Conservation (phyloP, 495 filamentous ascomycete genomes). For the Cairneyella variabilis region DNA sequence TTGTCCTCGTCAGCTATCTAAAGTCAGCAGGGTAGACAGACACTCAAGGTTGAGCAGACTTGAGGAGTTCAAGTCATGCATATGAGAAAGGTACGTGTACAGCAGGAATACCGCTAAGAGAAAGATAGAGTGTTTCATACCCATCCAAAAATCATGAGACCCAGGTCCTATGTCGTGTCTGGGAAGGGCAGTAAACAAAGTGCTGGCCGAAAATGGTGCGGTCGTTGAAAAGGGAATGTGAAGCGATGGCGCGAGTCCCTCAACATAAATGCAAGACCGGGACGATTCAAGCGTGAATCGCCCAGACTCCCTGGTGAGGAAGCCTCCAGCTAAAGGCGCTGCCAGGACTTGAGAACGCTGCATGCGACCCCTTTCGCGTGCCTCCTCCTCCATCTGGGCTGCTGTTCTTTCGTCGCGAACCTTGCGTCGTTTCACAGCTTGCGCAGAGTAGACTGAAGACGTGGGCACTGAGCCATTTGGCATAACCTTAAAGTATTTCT, state of each 20-base stretch:
- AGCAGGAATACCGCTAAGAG: too few relatives aligned
- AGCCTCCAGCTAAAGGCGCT: conserved; percentile 15
- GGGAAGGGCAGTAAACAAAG: too few relatives aligned
- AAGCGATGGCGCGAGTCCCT: conserved; percentile 9
- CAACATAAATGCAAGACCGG: conserved; percentile 10
- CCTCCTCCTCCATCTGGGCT: neutral
- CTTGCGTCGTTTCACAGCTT: conserved; percentile 23
- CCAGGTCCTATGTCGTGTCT: too few relatives aligned
- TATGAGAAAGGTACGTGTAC: too few relatives aligned
- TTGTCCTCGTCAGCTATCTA: too few relatives aligned
- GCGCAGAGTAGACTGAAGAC: conserved; percentile 18
- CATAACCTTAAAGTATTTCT: conserved; percentile 28
- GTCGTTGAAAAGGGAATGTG: too few relatives aligned
- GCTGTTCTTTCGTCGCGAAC: conserved; percentile 11
- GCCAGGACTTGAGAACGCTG: conserved; percentile 2
- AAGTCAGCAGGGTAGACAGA: too few relatives aligned
- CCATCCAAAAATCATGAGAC: too few relatives aligned
- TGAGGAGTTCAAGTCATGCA: too few relatives aligned
- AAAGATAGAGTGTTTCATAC: too few relatives aligned
- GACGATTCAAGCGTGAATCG: neutral
- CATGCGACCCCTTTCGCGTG: conserved; percentile 13
- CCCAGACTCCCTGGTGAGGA: conserved; percentile 15
- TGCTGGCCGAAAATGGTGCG: too few relatives aligned
- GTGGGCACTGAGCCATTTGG: conserved; percentile 2
- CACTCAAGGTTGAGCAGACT: too few relatives aligned